A percentile compares a stretch with the other conserved stretches of the same genome.
These are phyloP conservation scores for Penicillium samsonianum DNA, from an alignment of 495 filamentous ascomycete species.

Conservation along the genomic window DNA sequence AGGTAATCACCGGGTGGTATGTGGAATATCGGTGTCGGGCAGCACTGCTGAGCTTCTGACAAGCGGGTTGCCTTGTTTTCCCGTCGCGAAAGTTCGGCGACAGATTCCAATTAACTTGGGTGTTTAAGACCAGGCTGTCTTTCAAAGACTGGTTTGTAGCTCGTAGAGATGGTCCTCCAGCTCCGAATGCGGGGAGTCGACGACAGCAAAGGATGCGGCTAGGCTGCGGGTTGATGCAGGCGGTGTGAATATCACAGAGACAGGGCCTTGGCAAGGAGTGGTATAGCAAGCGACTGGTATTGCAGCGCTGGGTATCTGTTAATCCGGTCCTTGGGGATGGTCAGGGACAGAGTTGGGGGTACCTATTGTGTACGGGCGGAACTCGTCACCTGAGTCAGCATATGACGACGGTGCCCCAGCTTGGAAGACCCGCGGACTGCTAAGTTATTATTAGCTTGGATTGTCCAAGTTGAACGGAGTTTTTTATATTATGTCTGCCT, in stretches of 20 bases:
- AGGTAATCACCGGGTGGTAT: background rate
- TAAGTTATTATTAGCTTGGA: background rate
- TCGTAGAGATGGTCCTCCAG: constrained; percentile 15
- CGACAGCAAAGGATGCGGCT: constrained; percentile 10
- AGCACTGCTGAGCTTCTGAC: constrained; percentile 18
- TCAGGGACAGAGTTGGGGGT: constrained; percentile 1
- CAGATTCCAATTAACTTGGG: background rate
- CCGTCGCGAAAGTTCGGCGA: background rate
- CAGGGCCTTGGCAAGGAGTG: background rate
- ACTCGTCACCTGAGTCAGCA: constrained; percentile 16
- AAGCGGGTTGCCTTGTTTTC: background rate
- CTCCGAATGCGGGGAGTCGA: constrained; percentile 38
- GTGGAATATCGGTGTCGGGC: constrained; percentile 14
- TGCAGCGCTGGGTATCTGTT: background rate
- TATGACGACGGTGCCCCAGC: constrained; percentile 8
- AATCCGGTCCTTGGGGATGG: background rate
- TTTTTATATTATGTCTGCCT: background rate
- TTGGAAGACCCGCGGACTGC: background rate
- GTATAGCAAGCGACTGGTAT: constrained; percentile 2
- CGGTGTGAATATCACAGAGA: constrained; percentile 9
- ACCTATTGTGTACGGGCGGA: constrained; percentile 5
- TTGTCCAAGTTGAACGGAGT: background rate
- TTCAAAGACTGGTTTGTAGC: background rate
- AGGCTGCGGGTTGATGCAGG: constrained; percentile 9
- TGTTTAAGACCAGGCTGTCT: background rate